phyloP scores from a whole-genome alignment of 2,329 filamentous ascomycete genomes.

The Aureobasidium sp. region DNA sequence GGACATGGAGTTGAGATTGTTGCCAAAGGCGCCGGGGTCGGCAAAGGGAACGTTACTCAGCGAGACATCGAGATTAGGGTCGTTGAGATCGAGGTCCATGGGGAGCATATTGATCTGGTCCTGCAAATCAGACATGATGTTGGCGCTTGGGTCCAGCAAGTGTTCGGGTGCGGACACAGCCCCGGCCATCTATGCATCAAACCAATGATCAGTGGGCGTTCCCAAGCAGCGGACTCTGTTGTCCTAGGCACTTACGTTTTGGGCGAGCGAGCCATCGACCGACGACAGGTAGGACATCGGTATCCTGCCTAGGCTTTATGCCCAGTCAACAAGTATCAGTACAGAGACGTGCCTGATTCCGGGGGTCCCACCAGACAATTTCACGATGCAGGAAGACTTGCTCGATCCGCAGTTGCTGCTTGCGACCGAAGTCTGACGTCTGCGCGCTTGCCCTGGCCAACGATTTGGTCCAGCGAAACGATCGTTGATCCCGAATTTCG shows the following conservation, averaged over 20 bases:
- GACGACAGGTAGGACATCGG: constrained; percentile 12
- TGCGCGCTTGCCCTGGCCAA: background rate
- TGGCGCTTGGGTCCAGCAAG: constrained; percentile 27
- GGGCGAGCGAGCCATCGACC: constrained; percentile 13
- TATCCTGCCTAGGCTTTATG: background rate
- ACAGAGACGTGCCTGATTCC: constrained; percentile 3
- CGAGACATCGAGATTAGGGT: constrained; percentile 29
- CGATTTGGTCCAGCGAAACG: background rate
- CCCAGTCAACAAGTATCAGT: background rate
- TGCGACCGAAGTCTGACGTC: constrained; percentile 3
- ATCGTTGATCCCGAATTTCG: background rate
- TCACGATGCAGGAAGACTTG: constrained; percentile 11
- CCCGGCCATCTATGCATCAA: constrained; percentile 22
- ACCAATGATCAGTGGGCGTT: constrained; percentile 8
- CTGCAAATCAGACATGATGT: constrained; percentile 37
- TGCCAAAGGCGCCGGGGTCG: constrained; percentile 23
- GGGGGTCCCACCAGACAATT: background rate
- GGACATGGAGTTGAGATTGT: constrained; percentile 20
- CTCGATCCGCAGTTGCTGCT: constrained; percentile 9
- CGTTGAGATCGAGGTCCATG: constrained; percentile 35
- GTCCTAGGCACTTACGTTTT: constrained; percentile 8
- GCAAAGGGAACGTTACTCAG: constrained; percentile 20
- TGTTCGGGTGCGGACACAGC: constrained; percentile 22
- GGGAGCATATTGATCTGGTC: constrained; percentile 35
- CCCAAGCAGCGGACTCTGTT: background rate